Base-by-base conservation (phyloP, 805 yeast species). In the Saturnispora zaruensis region DNA sequence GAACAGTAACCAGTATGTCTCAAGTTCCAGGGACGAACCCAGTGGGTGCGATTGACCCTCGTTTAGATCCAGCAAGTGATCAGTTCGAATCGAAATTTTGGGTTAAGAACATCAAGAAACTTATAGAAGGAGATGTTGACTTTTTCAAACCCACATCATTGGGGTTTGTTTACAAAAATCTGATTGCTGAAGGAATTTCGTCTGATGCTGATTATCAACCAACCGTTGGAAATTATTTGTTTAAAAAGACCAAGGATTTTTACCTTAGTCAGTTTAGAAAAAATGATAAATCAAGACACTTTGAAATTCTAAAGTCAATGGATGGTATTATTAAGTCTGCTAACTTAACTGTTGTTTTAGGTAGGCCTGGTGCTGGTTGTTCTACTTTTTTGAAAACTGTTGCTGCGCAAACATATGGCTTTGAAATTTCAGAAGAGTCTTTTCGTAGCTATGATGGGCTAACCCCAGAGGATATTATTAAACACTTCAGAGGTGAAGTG, bases 351-450 rank as follows among this genome's bases (percentile, higher is more conserved):
- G 84, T 83, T 45, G 88, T 84, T 9, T 68, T 84, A 43, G 91
- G 93, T 50, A 76, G 90, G 64, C 91, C 91, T 1, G 91, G 91
- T 59, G 78, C 87, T n/a, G 88, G 89, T 54, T 82, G 88, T 63
- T 75, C 87, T 2, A 81, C 88, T 0, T 67, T 82, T 45, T 68
- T 82, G 57, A 81, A 81, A 57, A 75, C 84, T 4, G 69, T 81
- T 38, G 69, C 82, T 34, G 63, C 80, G 34, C 76, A 79, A 48
- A 78, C 84, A 5, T 76, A 77, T 59, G 87, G 87, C 52, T 79
- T 78, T 61, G 61, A 73, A 30, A 57, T 81, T 30, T 78, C 70
- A 38, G 51, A 63, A 37, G 73, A 71, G 30, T 72, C 84, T 2
- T 54, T 56, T 6, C 68, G 81, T 30, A 66, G 74, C 8, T 81